phyloP scores from a whole-genome alignment of 1,284 basidiomycete species.

The Lentinus polychrous region DNA sequence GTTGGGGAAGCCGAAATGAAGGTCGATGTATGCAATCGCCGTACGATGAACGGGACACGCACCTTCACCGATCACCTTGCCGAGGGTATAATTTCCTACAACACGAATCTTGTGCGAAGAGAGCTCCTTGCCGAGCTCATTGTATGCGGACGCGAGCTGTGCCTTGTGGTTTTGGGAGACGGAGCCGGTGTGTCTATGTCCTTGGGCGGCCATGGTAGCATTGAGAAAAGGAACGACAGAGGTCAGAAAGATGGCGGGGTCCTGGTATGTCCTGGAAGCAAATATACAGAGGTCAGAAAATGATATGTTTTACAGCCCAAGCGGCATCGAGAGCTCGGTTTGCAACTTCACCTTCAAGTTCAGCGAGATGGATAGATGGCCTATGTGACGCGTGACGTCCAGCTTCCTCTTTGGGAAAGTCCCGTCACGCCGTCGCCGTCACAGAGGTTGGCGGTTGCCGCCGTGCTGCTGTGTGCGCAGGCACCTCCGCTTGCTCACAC shows the following conservation, averaged over 20 bases:
- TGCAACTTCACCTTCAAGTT: too few species aligned
- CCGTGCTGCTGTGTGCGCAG: neutral
- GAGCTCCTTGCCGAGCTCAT: conserved; percentile 93
- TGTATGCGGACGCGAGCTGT: conserved; percentile 91
- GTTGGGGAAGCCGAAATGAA: conserved; percentile 6
- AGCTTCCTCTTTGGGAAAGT: too few species aligned
- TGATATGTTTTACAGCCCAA: too few species aligned
- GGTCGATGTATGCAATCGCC: neutral
- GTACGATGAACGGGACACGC: conserved; percentile 19
- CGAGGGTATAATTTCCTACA: conserved; percentile 93
- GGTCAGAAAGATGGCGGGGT: conserved; percentile 16
- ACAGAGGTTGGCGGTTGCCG: neutral
- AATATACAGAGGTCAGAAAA: too few species aligned
- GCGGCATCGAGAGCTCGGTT: too few species aligned
- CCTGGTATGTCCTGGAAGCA: too few species aligned
- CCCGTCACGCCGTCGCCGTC: too few species aligned
- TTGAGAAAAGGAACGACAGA: conserved; percentile 37
- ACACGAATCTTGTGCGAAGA: conserved; percentile 84
- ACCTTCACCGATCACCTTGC: conserved; percentile 96
- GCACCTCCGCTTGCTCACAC: conserved; percentile 2
- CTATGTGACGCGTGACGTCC: too few species aligned
- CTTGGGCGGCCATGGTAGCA: conserved; percentile 38
- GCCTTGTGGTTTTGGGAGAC: conserved; percentile 71
- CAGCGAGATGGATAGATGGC: too few species aligned
- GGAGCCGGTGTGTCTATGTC: conserved; percentile 61